Conservation (phyloP, 2,329 filamentous ascomycete genomes). For the Paracorniculantispora psalliotae region DNA sequence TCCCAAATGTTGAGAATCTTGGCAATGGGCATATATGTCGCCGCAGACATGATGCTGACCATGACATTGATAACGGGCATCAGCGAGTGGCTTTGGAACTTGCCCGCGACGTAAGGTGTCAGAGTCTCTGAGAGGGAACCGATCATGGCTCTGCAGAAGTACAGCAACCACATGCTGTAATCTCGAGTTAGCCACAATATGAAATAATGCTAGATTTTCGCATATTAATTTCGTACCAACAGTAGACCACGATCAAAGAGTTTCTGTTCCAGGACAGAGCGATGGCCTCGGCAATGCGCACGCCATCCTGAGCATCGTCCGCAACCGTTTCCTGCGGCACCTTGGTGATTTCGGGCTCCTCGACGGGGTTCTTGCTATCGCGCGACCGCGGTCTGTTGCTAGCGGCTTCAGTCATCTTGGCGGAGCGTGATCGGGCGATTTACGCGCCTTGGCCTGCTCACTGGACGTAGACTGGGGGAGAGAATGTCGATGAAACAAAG, state of each 20-base stretch:
- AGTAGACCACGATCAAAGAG: slow-evolving; percentile 18
- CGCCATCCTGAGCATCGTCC: slow-evolving; percentile 19
- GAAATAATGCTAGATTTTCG: too few species aligned
- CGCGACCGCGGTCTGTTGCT: not conserved
- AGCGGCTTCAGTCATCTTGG: not conserved
- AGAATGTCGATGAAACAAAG: not conserved
- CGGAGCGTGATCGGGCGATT: not conserved
- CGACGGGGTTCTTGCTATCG: not conserved
- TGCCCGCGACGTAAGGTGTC: slow-evolving; percentile 6
- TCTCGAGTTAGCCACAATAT: too few species aligned
- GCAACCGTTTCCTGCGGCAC: not conserved
- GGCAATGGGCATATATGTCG: slow-evolving; percentile 28
- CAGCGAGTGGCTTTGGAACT: slow-evolving; percentile 9
- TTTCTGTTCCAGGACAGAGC: slow-evolving; percentile 20
- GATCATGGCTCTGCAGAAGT: slow-evolving; percentile 11
- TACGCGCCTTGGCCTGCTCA: too few species aligned
- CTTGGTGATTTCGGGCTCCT: slow-evolving; percentile 5
- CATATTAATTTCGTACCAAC: slow-evolving; percentile 13
- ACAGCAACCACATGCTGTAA: slow-evolving; percentile 14
- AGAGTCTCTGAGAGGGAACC: not conserved
- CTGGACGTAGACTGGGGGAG: not conserved
- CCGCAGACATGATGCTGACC: slow-evolving; percentile 26
- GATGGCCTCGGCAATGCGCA: slow-evolving; percentile 21
- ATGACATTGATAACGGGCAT: slow-evolving; percentile 32
- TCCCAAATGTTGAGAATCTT: slow-evolving; percentile 36